These are phyloP conservation scores for Fusarium annulatum DNA, from an alignment of 2,329 filamentous ascomycete genomes.

Conservation along the genomic window DNA sequence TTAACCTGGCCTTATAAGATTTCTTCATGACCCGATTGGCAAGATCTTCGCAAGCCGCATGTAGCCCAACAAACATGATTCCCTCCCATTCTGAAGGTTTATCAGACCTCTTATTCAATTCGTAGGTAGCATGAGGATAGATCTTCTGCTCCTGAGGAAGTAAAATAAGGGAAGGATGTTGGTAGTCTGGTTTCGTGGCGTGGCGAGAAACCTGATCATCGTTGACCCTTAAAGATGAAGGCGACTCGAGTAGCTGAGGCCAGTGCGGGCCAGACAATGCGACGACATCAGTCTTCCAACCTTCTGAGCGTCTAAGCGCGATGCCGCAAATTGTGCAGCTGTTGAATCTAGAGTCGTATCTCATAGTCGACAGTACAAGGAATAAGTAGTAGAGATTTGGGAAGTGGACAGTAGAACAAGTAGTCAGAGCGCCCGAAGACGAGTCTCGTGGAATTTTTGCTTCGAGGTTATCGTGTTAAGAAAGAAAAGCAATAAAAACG, in stretches of 20 bases:
- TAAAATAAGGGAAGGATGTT: neutral
- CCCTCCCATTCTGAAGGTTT: neutral
- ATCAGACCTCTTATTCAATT: neutral
- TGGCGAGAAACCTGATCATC: neutral
- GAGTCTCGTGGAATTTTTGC: neutral
- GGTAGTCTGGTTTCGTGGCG: neutral
- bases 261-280: conserved; percentile 5
- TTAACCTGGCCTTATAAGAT: neutral
- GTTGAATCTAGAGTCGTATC: neutral
- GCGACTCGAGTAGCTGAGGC: neutral
- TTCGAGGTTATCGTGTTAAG: neutral
- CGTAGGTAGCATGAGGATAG: neutral
- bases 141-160: neutral
- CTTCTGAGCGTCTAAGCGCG: neutral
- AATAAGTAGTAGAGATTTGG: neutral
- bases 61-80: neutral
- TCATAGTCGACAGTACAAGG: neutral
- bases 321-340: conserved; percentile 15
- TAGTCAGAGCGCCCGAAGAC: neutral
- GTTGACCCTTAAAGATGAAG: neutral
- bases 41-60: neutral
- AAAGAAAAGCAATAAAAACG: neutral
- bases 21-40: neutral
- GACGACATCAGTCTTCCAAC: neutral
- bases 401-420: neutral